These are phyloP conservation scores for Nissolia schottii DNA, from an alignment of 306 rosid species.

Conservation along the genomic window DNA sequence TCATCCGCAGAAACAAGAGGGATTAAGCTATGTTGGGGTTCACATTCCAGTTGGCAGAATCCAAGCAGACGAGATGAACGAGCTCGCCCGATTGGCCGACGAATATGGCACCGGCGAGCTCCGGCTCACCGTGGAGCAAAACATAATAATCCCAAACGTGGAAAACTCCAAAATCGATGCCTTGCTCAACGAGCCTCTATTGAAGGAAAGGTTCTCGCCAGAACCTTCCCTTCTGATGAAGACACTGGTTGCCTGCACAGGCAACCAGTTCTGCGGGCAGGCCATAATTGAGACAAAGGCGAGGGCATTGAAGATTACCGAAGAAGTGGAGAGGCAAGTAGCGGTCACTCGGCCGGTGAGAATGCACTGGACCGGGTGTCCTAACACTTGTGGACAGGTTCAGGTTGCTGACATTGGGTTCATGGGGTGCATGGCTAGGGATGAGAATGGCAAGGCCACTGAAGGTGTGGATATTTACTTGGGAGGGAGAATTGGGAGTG, in stretches of 20 bases:
- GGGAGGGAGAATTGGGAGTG: constrained; percentile 94
- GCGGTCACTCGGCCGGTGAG: constrained; percentile 63
- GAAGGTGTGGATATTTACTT: constrained; percentile 84
- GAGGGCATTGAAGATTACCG: constrained; percentile 79
- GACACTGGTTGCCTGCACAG: constrained; percentile 93
- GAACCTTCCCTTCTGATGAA: constrained; percentile 76
- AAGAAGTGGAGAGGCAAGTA: constrained; percentile 76
- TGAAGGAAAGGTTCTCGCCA: constrained; percentile 55
- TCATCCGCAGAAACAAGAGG: constrained; percentile 85
- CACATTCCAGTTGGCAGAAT: constrained; percentile 93
- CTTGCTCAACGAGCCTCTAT: constrained; percentile 59
- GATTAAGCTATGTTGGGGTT: constrained; percentile 68
- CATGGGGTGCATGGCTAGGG: constrained; percentile 97
- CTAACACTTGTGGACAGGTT: constrained; percentile 86
- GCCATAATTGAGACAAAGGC: constrained; percentile 93
- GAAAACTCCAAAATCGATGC: constrained; percentile 57
- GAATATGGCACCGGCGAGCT: constrained; percentile 83
- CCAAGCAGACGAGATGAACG: constrained; percentile 89
- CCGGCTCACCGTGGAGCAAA: constrained; percentile 82
- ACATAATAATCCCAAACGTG: constrained; percentile 76
- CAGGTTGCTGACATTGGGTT: constrained; percentile 98
- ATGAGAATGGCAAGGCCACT: constrained; percentile 71
- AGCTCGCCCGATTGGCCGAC: constrained; percentile 69
- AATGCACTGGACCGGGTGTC: constrained; percentile 99
- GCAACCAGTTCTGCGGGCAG: constrained; percentile 90